Conservation (phyloP, 2,329 filamentous ascomycete genomes). For the Pseudogymnoascus sp. region DNA sequence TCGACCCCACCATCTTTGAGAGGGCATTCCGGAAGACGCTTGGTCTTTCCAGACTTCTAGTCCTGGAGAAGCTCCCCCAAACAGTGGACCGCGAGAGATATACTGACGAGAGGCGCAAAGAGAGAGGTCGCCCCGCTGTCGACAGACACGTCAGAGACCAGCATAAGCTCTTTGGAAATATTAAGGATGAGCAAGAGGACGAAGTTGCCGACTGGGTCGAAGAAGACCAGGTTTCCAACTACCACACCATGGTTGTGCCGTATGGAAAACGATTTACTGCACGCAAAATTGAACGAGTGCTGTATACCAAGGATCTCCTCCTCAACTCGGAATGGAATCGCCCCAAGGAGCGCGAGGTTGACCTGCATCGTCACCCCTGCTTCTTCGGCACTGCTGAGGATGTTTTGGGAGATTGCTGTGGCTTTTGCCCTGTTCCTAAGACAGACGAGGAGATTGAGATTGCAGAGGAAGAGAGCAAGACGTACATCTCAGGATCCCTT, state of each 20-base stretch:
- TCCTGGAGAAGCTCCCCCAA: constrained; percentile 71
- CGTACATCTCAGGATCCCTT: constrained; percentile 67
- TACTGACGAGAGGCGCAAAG: constrained; percentile 59
- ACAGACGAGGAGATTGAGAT: constrained; percentile 67
- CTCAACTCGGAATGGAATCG: constrained; percentile 86
- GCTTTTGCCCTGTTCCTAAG: constrained; percentile 61
- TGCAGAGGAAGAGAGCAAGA: constrained; percentile 64
- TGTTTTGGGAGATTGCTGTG: constrained; percentile 75
- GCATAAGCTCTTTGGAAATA: constrained; percentile 53
- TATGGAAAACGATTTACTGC: constrained; percentile 57
- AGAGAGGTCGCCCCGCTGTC: constrained; percentile 61
- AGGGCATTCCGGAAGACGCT: constrained; percentile 68
- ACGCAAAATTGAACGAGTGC: constrained; percentile 70
- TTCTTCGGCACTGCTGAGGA: constrained; percentile 74
- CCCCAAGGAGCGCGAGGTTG: constrained; percentile 63
- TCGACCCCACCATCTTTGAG: constrained; percentile 85
- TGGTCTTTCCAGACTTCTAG: constrained; percentile 70
- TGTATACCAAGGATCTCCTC: constrained; percentile 74
- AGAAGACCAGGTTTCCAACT: constrained; percentile 68
- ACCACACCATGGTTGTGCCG: constrained; percentile 68
- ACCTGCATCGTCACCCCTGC: constrained; percentile 75
- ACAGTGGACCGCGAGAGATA: constrained; percentile 62
- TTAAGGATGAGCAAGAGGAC: constrained; percentile 71
- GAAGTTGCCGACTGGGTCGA: constrained; percentile 80
- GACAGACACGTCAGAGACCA: constrained; percentile 36